Evolutionary conservation across 352 stramenopile genomes (phyloP).

Genomic region (Globisporangium okanoganense): DNA sequence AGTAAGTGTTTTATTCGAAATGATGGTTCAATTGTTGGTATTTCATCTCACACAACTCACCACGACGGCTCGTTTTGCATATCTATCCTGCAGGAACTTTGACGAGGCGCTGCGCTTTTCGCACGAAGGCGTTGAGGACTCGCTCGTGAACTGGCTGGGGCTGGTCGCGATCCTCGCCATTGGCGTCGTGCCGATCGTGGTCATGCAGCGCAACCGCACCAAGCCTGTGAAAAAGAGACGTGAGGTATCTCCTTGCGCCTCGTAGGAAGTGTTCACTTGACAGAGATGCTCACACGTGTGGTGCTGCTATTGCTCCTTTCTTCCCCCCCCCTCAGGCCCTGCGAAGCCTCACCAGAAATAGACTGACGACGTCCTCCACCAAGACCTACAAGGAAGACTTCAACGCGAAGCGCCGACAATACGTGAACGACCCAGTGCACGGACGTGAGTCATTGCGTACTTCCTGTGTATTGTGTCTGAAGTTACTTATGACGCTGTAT

Average conservation of each 20-base stretch:
- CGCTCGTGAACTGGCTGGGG: slow-evolving; percentile 66
- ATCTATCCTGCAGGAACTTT: slow-evolving; percentile 51
- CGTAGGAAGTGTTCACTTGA: too few relatives aligned
- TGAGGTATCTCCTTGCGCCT: slow-evolving; percentile 40
- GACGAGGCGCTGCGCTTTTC: slow-evolving; percentile 68
- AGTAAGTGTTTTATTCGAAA: slow-evolving; percentile 33
- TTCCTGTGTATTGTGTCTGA: background rate
- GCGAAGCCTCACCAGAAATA: slow-evolving; percentile 75
- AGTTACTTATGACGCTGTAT: slow-evolving; percentile 9
- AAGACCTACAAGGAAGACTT: slow-evolving; percentile 45
- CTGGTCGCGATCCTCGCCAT: slow-evolving; percentile 49
- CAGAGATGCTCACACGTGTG: too few relatives aligned
- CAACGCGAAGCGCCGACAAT: slow-evolving; percentile 41
- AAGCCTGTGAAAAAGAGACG: slow-evolving; percentile 71
- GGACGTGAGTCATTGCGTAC: slow-evolving; percentile 18
- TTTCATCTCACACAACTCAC: too few relatives aligned
- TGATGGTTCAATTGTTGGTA: too few relatives aligned
- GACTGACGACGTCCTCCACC: slow-evolving; percentile 46
- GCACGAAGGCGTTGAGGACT: slow-evolving; percentile 64
- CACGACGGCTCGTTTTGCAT: background rate
- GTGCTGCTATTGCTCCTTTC: background rate
- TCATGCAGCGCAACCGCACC: slow-evolving; percentile 72
- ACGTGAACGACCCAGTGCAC: slow-evolving; percentile 39
- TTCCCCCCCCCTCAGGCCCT: slow-evolving; percentile 27
- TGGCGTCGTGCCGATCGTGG: slow-evolving; percentile 54